phyloP scores from a whole-genome alignment of 1,139 yeast species.

The Candida dubliniensis region DNA sequence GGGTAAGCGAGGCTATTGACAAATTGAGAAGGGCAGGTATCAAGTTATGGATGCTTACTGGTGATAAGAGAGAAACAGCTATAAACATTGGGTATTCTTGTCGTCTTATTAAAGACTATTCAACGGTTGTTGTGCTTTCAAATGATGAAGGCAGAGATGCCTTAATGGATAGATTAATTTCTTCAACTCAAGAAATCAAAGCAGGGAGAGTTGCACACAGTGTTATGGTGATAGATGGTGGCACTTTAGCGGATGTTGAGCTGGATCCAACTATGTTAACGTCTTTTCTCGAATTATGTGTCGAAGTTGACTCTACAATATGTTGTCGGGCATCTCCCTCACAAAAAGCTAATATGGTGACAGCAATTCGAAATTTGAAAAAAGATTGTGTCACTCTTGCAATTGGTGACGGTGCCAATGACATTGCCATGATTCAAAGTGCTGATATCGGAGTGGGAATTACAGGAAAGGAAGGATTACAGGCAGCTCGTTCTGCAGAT shows the following conservation, averaged over 20 bases:
- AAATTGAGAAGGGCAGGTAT: constrained; percentile 91
- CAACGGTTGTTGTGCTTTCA: constrained; percentile 78
- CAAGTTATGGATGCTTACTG: constrained; percentile 96
- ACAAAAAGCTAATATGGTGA: constrained; percentile 89
- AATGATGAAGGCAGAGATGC: constrained; percentile 55
- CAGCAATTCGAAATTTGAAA: constrained; percentile 66
- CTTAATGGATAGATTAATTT: constrained; percentile 54
- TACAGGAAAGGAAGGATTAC: constrained; percentile 94
- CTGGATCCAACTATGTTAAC: constrained; percentile 68
- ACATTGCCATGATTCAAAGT: constrained; percentile 97
- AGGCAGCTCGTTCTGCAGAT: constrained; percentile 94
- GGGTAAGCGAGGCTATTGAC: constrained; percentile 93
- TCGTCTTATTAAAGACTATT: constrained; percentile 86
- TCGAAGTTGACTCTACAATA: constrained; percentile 85
- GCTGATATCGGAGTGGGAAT: constrained; percentile 98
- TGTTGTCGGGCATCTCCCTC: constrained; percentile 97
- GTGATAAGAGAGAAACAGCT: constrained; percentile 97
- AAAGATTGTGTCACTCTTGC: constrained; percentile 81
- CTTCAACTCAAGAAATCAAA: constrained; percentile 58
- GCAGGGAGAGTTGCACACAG: constrained; percentile 84
- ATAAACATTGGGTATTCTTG: constrained; percentile 96
- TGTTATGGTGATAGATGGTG: constrained; percentile 92
- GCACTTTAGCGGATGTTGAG: constrained; percentile 72
- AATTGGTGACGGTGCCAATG: constrained; percentile 99
- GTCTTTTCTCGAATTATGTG: constrained; percentile 78